phyloP scores from a whole-genome alignment of 495 filamentous ascomycete genomes.

The Staphylotrichum longicolle region DNA sequence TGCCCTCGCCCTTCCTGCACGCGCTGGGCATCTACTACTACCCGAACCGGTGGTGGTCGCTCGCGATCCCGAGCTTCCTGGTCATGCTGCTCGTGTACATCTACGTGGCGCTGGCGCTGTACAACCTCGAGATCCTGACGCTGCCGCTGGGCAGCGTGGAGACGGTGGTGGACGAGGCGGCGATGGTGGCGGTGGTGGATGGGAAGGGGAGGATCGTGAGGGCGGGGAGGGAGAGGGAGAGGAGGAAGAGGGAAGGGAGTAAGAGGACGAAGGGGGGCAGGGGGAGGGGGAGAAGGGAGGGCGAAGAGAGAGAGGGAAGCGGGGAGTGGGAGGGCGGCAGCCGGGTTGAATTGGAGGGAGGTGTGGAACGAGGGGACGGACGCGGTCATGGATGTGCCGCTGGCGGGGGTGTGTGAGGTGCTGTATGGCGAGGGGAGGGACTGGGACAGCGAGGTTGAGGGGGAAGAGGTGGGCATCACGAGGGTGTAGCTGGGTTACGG shows the following conservation, averaged over 20 bases:
- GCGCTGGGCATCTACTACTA: conserved; percentile 95
- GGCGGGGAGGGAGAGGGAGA: conserved; percentile 46
- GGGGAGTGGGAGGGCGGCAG: conserved; percentile 13
- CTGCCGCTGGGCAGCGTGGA: conserved; percentile 76
- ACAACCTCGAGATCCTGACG: conserved; percentile 87
- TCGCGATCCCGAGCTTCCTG: conserved; percentile 85
- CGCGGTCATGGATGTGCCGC: conserved; percentile 94
- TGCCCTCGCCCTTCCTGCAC: conserved; percentile 87
- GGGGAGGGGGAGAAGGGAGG: conserved; percentile 41
- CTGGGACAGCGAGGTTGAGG: conserved; percentile 18
- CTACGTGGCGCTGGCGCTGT: conserved; percentile 86
- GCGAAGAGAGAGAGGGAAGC: conserved; percentile 45
- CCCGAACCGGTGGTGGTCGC: conserved; percentile 93
- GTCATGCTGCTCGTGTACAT: conserved; percentile 89
- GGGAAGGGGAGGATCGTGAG: conserved; percentile 56
- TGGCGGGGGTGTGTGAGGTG: conserved; percentile 96
- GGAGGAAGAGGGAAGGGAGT: conserved; percentile 42
- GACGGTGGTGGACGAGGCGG: conserved; percentile 89
- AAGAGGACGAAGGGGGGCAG: conserved; percentile 38
- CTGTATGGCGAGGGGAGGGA: conserved; percentile 61
- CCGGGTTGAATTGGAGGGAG: conserved; percentile 63
- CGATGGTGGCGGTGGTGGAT: conserved; percentile 80
- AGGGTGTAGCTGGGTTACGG: conserved; percentile 11
- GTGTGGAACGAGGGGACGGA: conserved; percentile 93
- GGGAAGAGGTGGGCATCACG: conserved; percentile 22